phyloP scores from a whole-genome alignment of 2,329 filamentous ascomycete species.

The Lomentospora prolificans region DNA sequence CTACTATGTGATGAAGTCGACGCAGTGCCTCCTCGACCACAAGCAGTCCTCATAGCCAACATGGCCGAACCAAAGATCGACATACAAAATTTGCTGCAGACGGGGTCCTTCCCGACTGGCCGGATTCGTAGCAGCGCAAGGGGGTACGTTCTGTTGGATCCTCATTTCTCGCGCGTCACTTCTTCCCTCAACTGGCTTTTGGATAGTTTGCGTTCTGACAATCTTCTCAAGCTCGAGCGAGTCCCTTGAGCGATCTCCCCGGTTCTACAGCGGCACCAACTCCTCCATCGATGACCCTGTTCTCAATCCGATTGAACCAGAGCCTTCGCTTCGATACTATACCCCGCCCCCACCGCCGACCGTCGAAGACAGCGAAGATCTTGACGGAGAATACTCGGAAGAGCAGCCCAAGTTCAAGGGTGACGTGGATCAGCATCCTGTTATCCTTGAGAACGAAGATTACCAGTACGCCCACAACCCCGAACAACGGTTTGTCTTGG shows the following conservation, averaged over 20 bases:
- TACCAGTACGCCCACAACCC: slow-evolving; percentile 30
- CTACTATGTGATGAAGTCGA: neutral
- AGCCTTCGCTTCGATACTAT: slow-evolving; percentile 1
- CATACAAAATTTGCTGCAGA: slow-evolving; percentile 36
- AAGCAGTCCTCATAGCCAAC: neutral
- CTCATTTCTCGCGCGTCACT: neutral
- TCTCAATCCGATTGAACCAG: neutral
- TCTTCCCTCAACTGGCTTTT: neutral
- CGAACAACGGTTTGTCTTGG: slow-evolving; percentile 38
- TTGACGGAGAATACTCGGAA: slow-evolving; percentile 20
- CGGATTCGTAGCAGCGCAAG: slow-evolving; percentile 16
- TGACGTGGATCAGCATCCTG: slow-evolving; percentile 56
- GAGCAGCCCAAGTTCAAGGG: slow-evolving; percentile 54
- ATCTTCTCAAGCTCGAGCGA: slow-evolving; percentile 4
- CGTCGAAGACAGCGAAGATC: slow-evolving; percentile 49
- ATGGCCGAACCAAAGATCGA: slow-evolving; percentile 18
- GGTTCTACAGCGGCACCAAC: slow-evolving; percentile 19
- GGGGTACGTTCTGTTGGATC: neutral
- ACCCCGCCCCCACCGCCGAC: slow-evolving; percentile 48
- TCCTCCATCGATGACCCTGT: slow-evolving; percentile 4
- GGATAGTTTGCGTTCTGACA: neutral
- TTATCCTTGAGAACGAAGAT: slow-evolving; percentile 54
- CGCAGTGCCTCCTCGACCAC: neutral
- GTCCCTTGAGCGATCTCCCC: slow-evolving; percentile 18
- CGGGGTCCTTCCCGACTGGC: slow-evolving; percentile 40